Evolutionary conservation across 495 filamentous ascomycete genomes (phyloP).

Genomic region (Xanthoparmelia taractica): DNA sequence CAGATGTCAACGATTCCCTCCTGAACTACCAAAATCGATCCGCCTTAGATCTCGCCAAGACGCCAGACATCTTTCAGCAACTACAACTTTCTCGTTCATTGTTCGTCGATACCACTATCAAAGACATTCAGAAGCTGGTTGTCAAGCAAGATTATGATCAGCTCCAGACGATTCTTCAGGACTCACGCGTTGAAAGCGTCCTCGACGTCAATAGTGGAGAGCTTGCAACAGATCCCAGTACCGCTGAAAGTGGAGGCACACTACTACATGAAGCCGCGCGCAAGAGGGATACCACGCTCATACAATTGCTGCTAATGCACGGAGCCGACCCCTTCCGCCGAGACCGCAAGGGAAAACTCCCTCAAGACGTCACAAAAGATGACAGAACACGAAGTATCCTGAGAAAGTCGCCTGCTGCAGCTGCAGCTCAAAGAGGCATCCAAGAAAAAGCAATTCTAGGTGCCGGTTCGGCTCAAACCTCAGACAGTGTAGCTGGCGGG

Average conservation of each 20-base stretch:
- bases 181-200: constrained; percentile 72
- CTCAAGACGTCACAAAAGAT: constrained; percentile 96
- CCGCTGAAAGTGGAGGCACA: constrained; percentile 71
- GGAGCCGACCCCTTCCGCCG: constrained; percentile 96
- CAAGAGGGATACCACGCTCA: constrained; percentile 72
- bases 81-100: constrained; percentile 85
- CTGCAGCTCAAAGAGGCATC: constrained; percentile 87
- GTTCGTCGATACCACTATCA: constrained; percentile 78
- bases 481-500: constrained; percentile 58
- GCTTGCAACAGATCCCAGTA: constrained; percentile 71
- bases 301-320: constrained; percentile 83
- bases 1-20: constrained; percentile 79
- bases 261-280: constrained; percentile 89
- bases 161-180: constrained; percentile 70
- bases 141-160: constrained; percentile 62
- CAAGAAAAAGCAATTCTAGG: constrained; percentile 95
- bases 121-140: constrained; percentile 72
- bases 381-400: constrained; percentile 77
- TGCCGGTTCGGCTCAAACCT: constrained; percentile 51
- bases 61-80: constrained; percentile 89
- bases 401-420: constrained; percentile 89
- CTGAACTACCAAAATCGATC: constrained; percentile 84
- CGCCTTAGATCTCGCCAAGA: constrained; percentile 80
- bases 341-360: constrained; percentile 89
- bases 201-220: constrained; percentile 88